Conservation (phyloP, 169 alveolate genomes). For the Plasmodium inui region DNA sequence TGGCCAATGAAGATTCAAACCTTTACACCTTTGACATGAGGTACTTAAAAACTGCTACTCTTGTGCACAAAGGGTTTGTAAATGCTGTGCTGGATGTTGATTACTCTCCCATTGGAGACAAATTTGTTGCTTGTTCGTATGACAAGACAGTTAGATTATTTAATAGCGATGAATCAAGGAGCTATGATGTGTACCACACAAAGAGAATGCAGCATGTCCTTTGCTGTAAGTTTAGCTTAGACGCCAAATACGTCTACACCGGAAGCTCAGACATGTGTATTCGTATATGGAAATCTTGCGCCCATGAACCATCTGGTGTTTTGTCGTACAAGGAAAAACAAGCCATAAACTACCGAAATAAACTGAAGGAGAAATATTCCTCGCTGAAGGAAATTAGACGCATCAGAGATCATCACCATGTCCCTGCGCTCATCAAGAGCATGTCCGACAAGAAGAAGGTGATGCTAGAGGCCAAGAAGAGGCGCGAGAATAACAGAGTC, state of each 20-base stretch:
- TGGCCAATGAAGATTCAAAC: conserved; percentile 98
- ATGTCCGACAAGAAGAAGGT: conserved; percentile 80
- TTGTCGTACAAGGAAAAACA: conserved; percentile 85
- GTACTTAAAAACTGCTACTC: conserved; percentile 91
- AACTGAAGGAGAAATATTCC: conserved; percentile 86
- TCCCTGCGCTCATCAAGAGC: conserved; percentile 88
- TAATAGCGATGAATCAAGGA: conserved; percentile 90
- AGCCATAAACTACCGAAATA: conserved; percentile 89
- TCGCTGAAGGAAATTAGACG: conserved; percentile 89
- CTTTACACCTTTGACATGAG: conserved; percentile 98
- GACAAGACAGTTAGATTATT: conserved; percentile 98
- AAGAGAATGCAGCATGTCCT: conserved; percentile 96
- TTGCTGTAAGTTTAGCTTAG: conserved; percentile 93
- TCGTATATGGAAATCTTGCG: conserved; percentile 96
- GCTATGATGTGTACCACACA: conserved; percentile 97
- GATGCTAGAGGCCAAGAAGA: conserved; percentile 82
- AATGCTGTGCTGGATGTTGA: conserved; percentile 96
- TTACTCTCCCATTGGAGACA: conserved; percentile 97
- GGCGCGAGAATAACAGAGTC: conserved; percentile 79
- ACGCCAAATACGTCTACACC: conserved; percentile 94
- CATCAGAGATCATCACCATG: conserved; percentile 90
- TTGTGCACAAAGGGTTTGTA: conserved; percentile 95
- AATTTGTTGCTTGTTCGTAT: conserved; percentile 97
- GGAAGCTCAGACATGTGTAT: conserved; percentile 98
- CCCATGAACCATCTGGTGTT: conserved; percentile 83